Conservation (phyloP, 2,329 filamentous ascomycete species). For the Thermoascus crustaceus region DNA sequence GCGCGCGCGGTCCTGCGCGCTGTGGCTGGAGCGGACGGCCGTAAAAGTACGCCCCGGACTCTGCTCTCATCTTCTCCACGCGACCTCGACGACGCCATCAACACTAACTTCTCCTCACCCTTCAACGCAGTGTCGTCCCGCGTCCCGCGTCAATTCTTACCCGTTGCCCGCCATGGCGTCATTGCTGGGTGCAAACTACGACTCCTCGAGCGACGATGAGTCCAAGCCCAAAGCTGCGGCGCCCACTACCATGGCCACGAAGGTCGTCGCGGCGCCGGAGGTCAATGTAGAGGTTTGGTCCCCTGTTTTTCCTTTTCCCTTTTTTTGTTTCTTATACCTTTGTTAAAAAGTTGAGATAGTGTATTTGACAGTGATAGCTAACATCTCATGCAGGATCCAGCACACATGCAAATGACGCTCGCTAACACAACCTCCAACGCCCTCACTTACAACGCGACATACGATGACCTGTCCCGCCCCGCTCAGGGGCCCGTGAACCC, state of each 20-base stretch:
- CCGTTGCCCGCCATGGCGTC: conserved; percentile 31
- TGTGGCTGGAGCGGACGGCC: conserved; percentile 18
- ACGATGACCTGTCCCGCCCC: conserved; percentile 61
- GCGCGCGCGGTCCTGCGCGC: conserved; percentile 6
- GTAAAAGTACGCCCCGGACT: conserved; percentile 21
- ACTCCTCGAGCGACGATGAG: conserved; percentile 45
- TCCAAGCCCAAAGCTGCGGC: conserved; percentile 13
- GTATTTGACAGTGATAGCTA: conserved; percentile 24
- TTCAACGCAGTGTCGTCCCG: not conserved
- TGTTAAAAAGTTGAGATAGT: not conserved
- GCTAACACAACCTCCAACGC: conserved; percentile 44
- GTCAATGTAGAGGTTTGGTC: conserved; percentile 51
- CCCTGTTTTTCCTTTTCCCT: conserved; percentile 17
- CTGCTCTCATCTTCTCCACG: not conserved
- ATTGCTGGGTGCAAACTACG: conserved; percentile 37
- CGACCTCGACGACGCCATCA: conserved; percentile 9
- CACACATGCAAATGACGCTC: conserved; percentile 44
- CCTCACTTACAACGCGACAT: conserved; percentile 52
- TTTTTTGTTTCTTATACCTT: conserved; percentile 1
- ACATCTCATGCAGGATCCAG: conserved; percentile 39
- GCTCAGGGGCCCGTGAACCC: conserved; percentile 65
- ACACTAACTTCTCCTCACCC: too few relatives aligned
- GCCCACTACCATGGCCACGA: conserved; percentile 23
- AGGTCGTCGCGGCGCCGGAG: conserved; percentile 43
- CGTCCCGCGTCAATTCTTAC: conserved; percentile 1